Conservation (phyloP, 116 monocot genomes). For the Iris pallida region DNA sequence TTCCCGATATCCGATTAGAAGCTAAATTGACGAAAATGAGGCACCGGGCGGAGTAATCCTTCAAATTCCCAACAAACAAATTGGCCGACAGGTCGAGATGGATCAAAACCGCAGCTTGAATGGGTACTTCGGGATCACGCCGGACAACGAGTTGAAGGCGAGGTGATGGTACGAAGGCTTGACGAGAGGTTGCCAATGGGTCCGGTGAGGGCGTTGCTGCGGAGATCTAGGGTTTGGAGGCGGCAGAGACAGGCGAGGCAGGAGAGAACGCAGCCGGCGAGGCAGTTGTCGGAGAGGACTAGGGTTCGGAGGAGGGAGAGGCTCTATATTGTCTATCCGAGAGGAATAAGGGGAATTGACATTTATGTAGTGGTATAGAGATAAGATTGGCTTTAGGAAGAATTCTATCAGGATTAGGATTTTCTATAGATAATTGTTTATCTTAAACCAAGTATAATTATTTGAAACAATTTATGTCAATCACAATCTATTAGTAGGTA, state of each 20-base stretch:
- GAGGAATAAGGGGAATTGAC: no score
- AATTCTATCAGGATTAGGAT: no score
- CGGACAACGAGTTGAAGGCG: conserved; percentile 23
- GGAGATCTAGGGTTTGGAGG: conserved; percentile 39
- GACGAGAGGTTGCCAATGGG: conserved; percentile 28
- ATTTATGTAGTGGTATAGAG: no score
- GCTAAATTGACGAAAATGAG: not conserved
- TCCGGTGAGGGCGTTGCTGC: conserved; percentile 31
- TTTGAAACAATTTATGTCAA: no score
- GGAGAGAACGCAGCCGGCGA: conserved; percentile 36
- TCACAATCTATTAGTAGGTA: no score
- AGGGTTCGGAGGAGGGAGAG: conserved; percentile 42
- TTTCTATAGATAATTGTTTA: no score
- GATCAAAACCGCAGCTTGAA: conserved; percentile 29
- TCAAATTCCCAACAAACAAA: conserved; percentile 19
- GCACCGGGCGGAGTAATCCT: conserved; percentile 31
- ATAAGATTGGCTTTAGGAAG: no score
- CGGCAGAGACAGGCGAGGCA: conserved; percentile 26
- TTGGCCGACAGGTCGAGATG: conserved; percentile 54
- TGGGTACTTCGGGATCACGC: conserved; percentile 34
- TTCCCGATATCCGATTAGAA: not conserved
- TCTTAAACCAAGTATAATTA: no score
- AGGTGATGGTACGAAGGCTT: conserved; percentile 24
- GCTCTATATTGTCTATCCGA: no score
- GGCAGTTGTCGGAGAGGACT: conserved; percentile 67